Percentiles rank a stretch among this genome's conserved stretches.
phyloP scores from a whole-genome alignment of 163 green algal genomes.

The Trebouxia gelatinosa region DNA sequence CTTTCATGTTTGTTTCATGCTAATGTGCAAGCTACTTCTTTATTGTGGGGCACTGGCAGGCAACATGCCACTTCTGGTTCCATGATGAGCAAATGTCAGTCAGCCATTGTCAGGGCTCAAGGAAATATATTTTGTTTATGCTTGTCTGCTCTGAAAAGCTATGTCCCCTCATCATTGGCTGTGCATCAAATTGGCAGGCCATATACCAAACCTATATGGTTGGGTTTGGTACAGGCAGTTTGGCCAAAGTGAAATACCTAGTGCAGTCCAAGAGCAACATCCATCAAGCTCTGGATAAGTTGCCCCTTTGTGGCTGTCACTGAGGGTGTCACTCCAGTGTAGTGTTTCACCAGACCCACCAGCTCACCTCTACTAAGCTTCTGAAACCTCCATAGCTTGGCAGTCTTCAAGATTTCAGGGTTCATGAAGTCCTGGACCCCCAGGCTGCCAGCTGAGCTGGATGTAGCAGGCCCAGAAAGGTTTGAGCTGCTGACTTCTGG shows the following conservation, averaged over 20 bases:
- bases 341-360: constrained; percentile 2
- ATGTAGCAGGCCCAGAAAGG: background rate
- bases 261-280: background rate
- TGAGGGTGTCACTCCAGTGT: background rate
- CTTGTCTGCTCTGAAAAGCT: constrained; percentile 24
- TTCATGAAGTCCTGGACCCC: constrained; percentile 8
- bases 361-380: constrained; percentile 17
- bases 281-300: constrained; percentile 12
- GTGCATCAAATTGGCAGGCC: background rate
- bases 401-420: constrained; percentile 10
- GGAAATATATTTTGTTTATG: constrained; percentile 25
- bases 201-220: background rate
- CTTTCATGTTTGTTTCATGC: constrained; percentile 1
- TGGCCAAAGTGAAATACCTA: background rate
- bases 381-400: constrained; percentile 9
- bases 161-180: constrained; percentile 14
- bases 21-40: constrained; percentile 6
- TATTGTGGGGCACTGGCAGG: background rate
- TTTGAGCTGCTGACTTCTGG: constrained; percentile 6
- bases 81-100: constrained; percentile 8
- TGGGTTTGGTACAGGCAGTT: constrained; percentile 8
- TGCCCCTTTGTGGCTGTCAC: constrained; percentile 7
- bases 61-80: constrained; percentile 8
- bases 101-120: constrained; percentile 14
- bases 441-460: constrained; percentile 6